Evolutionary conservation across 805 yeast species (phyloP), one percentile per base, ranked within the genome.

Genomic region (Geotrichum ghanense): DNA sequence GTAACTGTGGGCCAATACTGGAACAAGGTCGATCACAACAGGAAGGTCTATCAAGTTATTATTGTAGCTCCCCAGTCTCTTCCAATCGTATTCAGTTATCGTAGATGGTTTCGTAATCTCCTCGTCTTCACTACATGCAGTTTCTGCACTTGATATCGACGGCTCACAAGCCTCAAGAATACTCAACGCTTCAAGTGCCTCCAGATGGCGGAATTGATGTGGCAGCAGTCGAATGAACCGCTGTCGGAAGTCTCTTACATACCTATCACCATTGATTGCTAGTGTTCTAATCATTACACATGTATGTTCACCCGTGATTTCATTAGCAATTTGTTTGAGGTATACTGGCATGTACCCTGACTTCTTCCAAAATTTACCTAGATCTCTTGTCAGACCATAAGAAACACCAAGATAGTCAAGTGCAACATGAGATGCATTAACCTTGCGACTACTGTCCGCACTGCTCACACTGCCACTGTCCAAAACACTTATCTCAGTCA

Each of bases 221-320:
- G 95, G 78, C 48, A 92, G 67, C 50, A 92, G 72, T 46, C 78
- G 78, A 53, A 87, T 67, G 60, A 90, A 90, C 59, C 98, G 75
- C 61, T 79, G 83, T 60, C 86, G 95, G 78, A 92, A 92, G 67
- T 92, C 98, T 46, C 70, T 72, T 21, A 94, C 73, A 64, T 83
- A 92, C 53, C 78, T 95, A 12, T 70, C 69, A 53, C 54, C 56
- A 3, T 86, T 74, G 46, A 78, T 82, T 49, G 74, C 76, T 53
- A 92, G 68, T 2, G 82, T 81, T 51, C 78, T 81, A 43, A 92
- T 64, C 95, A 92, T 89, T 22, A 92, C 95, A 62, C 95, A 76
- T 0, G 97, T 89, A 62, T 92, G 97, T 65, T 92, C 99, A 48
- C 98, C 99, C 26, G 99, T 92, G 50, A 92, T 71, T 51, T 92